Evolutionary conservation across 2,329 filamentous ascomycete species (phyloP), one percentile per base, ranked within the genome.

Genomic region (Sclerotinia minor): DNA sequence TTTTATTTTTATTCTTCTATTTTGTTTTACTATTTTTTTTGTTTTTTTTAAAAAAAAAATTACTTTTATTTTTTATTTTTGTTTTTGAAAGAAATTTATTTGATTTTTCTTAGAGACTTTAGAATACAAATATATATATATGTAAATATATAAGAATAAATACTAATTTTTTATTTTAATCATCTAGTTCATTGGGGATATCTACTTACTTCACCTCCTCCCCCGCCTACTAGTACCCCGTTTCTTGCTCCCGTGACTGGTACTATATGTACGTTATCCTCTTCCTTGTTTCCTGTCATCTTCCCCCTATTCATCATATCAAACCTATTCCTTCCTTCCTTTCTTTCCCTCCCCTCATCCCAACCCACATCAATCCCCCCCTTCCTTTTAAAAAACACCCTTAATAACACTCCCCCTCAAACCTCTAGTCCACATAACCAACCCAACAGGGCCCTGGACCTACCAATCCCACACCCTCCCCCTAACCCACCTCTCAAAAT

Each of bases 211-310:
- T 61, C 59, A 2, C 29, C 29, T 50, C 29, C 59, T 1, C 59
- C 59, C 21, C 58, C 59, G 3, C 29, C 59, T 11, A 61, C 59
- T 5, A 35, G 29, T 24, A 61, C 45, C 13, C 59, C 59, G 2
- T 61, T 61, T 49, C 59, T 61, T n/a, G 45, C 59, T 24, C 59
- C 59, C n/a, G 21, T 50, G 21, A 61, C 45, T 9, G 59, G 45
- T 1, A 61, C 59, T 9, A 50, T 61, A 5, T 61, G 59, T 61
- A 61, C 13, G 58, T 26, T n/a, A 15, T 38, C 13, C 13, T 41
- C 38, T 47, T n/a, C 9, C 15, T 41, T 7, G n/a, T 21, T 13
- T n/a, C 32, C 26, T 41, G 1, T 2, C 11, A 6, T 6, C 17
- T 32, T 17, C 19, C 3, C 2, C 17, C 5, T 9, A 21, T 9